Evolutionary conservation across 805 yeast genomes (phyloP), one percentile per base, ranked within the genome.

Genomic region (Peterozyma toletana): DNA sequence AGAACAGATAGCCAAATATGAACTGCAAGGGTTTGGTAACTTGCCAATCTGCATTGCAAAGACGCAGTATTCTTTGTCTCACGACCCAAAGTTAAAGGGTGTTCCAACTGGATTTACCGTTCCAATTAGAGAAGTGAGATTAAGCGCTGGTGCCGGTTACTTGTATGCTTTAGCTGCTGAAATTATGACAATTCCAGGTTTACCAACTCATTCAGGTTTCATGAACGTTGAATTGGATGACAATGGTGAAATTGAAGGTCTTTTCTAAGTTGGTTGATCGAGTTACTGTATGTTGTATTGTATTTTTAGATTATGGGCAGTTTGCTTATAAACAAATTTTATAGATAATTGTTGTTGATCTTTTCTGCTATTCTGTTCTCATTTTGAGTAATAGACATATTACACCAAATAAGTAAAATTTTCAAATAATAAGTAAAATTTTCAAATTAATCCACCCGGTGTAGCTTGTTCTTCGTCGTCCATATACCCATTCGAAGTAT

Each of bases 101-200:
- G 91, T 83, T 45, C 95, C 95, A 53, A 73, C 79, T 16, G 91
- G 83, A 1, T 85, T 84, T 67, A 78, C 71, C 35, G 80, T 85
- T 69, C 95, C 95, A 45, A 80, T 85, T 53, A 75, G 91, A 67
- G 95, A 85, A 53, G 80, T 85, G 46, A 75, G 86, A 59, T 74
- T 82, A 52, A 89, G 90, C 64, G 91, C 91, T 37, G 95, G 95
- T 64, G 93, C 93, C 34, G 93, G 93, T 4, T 85, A 85, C 64
- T 71, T 85, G 62, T 85, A 84, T 57, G 93, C 91, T 5, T 70
- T 85, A 55, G 93, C 95, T 5, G 93, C 88, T 43, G 90, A 84
- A 62, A 85, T 85, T 56, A 86, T 81, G 70, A 85, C 95, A 38
- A 85, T 85, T 55, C 95, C 95, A 29, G 93, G 95, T 48, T 72